phyloP scores from a whole-genome alignment of 306 rosid species.

The Vigna hirtella region DNA sequence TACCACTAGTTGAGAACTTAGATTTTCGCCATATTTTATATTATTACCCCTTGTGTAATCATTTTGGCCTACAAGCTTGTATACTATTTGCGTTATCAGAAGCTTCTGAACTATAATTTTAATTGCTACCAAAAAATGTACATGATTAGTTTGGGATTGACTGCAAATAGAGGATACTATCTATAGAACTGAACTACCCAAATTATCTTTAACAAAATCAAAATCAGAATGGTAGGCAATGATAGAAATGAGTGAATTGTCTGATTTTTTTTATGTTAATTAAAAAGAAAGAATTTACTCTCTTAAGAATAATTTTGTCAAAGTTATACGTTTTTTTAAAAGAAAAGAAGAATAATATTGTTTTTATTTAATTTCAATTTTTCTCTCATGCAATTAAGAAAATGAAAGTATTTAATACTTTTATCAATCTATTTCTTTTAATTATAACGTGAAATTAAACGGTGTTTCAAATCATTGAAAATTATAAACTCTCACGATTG shows the following conservation, averaged over 20 bases:
- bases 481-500: too few species aligned
- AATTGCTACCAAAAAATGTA: constrained; percentile 24
- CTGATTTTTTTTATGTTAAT: too few species aligned
- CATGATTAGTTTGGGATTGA: constrained; percentile 42
- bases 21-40: background rate
- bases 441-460: background rate
- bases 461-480: background rate
- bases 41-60: constrained; percentile 10
- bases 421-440: too few species aligned
- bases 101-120: constrained; percentile 27
- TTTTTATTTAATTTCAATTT: too few species aligned
- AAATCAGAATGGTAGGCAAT: background rate
- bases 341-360: too few species aligned
- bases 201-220: background rate
- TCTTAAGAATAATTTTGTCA: too few species aligned
- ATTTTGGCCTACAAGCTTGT: constrained; percentile 28
- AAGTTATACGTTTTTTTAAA: too few species aligned
- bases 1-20: constrained; percentile 59
- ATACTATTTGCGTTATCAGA: constrained; percentile 27
- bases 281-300: too few species aligned
- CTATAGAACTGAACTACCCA: background rate
- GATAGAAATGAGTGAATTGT: background rate
- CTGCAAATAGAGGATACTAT: constrained; percentile 29
- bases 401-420: background rate
- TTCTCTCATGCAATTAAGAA: background rate